Evolutionary conservation across 768 basidiomycete genomes (phyloP).

Genomic region (Hydnomerulius pinastri): DNA sequence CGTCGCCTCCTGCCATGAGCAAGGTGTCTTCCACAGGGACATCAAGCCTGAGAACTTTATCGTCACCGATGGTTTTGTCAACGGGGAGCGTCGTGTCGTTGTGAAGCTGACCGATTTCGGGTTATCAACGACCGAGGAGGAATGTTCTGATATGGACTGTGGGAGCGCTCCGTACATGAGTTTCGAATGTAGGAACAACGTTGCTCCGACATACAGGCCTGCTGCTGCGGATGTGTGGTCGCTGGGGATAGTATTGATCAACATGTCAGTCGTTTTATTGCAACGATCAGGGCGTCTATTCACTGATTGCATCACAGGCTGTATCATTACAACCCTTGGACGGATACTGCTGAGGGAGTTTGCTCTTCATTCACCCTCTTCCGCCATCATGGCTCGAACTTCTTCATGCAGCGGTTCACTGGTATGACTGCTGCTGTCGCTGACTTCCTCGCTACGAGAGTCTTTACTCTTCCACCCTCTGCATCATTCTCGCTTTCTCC

Average conservation of each 20-base stretch:
- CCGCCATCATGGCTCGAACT: constrained; percentile 74
- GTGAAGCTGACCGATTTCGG: constrained; percentile 99
- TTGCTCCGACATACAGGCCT: constrained; percentile 91
- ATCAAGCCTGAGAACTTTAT: constrained; percentile 99
- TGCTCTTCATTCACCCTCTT: constrained; percentile 83
- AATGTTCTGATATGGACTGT: constrained; percentile 96
- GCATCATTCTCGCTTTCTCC: constrained; percentile 38
- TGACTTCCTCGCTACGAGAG: constrained; percentile 77
- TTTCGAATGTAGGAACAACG: constrained; percentile 97
- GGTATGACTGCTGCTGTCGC: constrained; percentile 89
- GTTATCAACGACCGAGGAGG: constrained; percentile 83
- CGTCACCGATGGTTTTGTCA: constrained; percentile 77
- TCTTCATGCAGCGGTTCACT: constrained; percentile 88
- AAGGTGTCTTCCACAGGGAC: constrained; percentile 91
- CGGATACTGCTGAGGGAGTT: constrained; percentile 82
- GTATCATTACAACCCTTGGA: constrained; percentile 99
- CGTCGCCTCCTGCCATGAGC: constrained; percentile 90
- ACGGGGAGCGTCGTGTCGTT: constrained; percentile 82
- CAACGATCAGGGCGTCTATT: not conserved
- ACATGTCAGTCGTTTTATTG: constrained; percentile 63
- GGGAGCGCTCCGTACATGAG: constrained; percentile 99
- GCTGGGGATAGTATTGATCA: constrained; percentile 97
- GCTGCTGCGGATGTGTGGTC: constrained; percentile 99
- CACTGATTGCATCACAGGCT: constrained; percentile 52
- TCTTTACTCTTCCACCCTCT: constrained; percentile 76